A percentile compares a stretch with the other conserved stretches of the same genome.
Conservation (phyloP, 1,139 yeast species). For the Blastobotrys persicus region DNA sequence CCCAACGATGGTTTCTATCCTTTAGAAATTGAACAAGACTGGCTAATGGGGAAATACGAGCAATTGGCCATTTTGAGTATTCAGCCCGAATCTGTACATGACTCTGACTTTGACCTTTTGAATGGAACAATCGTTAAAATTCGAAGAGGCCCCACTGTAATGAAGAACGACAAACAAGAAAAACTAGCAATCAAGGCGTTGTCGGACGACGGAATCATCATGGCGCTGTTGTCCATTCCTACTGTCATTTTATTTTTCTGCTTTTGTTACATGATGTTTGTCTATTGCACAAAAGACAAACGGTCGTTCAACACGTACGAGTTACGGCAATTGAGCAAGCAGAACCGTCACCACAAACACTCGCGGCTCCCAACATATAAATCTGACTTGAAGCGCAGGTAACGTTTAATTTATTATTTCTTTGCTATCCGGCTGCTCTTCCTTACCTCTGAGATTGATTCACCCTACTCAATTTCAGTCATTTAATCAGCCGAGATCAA, state of each 20-base stretch:
- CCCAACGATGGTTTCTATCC: conserved; percentile 64
- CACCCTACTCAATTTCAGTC: background rate
- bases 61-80: conserved; percentile 57
- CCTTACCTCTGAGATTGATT: background rate
- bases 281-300: conserved; percentile 15
- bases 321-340: background rate
- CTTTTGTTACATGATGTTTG: conserved; percentile 18
- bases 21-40: conserved; percentile 54
- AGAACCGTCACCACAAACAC: background rate
- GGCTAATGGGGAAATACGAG: conserved; percentile 55
- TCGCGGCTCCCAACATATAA: background rate
- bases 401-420: background rate
- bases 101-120: conserved; percentile 49
- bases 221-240: conserved; percentile 63
- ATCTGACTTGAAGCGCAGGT: background rate
- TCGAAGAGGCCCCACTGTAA: conserved; percentile 56
- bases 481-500: conserved; percentile 15
- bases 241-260: conserved; percentile 59
- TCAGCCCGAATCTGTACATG: conserved; percentile 65
- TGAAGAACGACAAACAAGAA: conserved; percentile 55
- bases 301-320: conserved; percentile 8
- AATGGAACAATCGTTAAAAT: conserved; percentile 58
- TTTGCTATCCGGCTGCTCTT: background rate
- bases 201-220: conserved; percentile 60
- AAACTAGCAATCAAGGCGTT: conserved; percentile 17